Evolutionary conservation across 192 early-diverging fungal genomes (phyloP).

Genomic region (Entomortierella chlamydospora): DNA sequence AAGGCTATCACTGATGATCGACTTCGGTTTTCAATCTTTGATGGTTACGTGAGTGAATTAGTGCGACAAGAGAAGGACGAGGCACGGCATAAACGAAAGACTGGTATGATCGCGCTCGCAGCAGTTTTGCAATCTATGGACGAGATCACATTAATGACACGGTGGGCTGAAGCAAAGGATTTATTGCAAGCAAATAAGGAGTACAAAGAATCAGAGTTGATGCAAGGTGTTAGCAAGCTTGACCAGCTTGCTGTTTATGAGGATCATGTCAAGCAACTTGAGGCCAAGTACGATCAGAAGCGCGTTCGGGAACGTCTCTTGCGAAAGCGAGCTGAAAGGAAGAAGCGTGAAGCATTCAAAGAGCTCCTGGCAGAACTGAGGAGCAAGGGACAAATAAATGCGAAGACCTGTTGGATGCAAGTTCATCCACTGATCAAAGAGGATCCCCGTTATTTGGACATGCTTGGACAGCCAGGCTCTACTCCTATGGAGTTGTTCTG

Average conservation of each 20-base stretch:
- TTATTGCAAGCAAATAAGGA: constrained; percentile 63
- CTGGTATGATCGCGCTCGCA: constrained; percentile 70
- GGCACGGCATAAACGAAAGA: constrained; percentile 66
- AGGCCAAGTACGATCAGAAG: constrained; percentile 67
- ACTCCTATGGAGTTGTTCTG: constrained; percentile 94
- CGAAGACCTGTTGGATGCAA: constrained; percentile 87
- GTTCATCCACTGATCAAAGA: constrained; percentile 78
- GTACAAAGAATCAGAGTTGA: constrained; percentile 55
- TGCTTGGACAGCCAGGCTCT: constrained; percentile 87
- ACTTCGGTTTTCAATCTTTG: constrained; percentile 74
- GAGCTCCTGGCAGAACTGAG: constrained; percentile 74
- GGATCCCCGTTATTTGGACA: constrained; percentile 73
- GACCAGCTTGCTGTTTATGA: constrained; percentile 89
- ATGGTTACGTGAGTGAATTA: constrained; percentile 78
- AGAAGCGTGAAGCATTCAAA: constrained; percentile 78
- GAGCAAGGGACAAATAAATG: constrained; percentile 68
- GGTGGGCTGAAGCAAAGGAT: constrained; percentile 67
- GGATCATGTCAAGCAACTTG: constrained; percentile 75
- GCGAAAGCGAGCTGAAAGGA: constrained; percentile 74
- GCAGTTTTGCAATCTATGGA: constrained; percentile 66
- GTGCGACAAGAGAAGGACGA: constrained; percentile 75
- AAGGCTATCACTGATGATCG: constrained; percentile 67
- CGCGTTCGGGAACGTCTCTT: constrained; percentile 50
- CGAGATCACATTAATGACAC: constrained; percentile 67
- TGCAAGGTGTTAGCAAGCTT: constrained; percentile 80